A percentile compares a stretch with the other conserved stretches of the same genome.
Conservation (phyloP, 2,329 filamentous ascomycete species). For the Cordyceps farinosa region DNA sequence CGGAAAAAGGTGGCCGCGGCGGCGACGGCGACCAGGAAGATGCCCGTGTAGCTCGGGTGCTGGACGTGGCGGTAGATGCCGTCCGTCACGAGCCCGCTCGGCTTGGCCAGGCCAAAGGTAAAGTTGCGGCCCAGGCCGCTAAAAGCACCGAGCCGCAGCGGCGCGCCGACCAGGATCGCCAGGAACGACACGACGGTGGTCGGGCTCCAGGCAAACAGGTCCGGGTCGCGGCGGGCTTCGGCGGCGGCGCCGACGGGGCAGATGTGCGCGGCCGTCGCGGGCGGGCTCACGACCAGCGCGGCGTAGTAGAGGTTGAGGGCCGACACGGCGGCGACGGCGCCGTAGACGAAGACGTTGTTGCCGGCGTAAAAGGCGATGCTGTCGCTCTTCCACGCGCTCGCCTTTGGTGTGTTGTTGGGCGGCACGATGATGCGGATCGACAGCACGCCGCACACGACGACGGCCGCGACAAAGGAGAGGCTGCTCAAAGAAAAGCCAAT, state of each 20-base stretch:
- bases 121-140: slow-evolving; percentile 47
- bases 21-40: slow-evolving; percentile 32
- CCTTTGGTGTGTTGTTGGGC: neutral
- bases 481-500: neutral
- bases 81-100: slow-evolving; percentile 41
- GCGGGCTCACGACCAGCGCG: neutral
- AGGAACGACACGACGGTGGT: slow-evolving; percentile 29
- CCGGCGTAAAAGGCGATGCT: neutral
- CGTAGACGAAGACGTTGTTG: neutral
- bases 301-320: slow-evolving; percentile 5
- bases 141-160: slow-evolving; percentile 38
- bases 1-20: slow-evolving; percentile 34
- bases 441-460: neutral
- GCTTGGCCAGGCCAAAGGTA: slow-evolving; percentile 48
- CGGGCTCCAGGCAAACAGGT: slow-evolving; percentile 32
- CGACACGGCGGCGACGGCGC: neutral
- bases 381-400: neutral
- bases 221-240: slow-evolving; percentile 23
- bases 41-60: slow-evolving; percentile 50
- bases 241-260: neutral
- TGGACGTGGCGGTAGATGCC: slow-evolving; percentile 49
- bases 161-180: slow-evolving; percentile 29
- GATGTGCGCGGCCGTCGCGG: neutral
- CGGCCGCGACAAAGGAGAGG: neutral
- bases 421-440: slow-evolving; percentile 3